phyloP scores from a whole-genome alignment of 208 protist species.

The Leishmania martiniquensis region DNA sequence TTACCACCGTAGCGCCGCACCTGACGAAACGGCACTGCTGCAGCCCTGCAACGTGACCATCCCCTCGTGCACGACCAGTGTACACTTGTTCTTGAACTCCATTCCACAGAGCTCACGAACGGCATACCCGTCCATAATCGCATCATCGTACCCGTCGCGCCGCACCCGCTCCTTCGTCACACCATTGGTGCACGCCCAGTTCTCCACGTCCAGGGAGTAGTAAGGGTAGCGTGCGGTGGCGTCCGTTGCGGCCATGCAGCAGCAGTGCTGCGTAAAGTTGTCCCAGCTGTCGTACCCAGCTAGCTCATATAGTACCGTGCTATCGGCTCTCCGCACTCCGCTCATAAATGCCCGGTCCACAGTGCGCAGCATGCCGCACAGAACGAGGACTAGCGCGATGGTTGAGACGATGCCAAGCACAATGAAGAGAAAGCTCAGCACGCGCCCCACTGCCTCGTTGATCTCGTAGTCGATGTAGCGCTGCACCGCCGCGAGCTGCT shows the following conservation, averaged over 20 bases:
- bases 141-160: conserved; percentile 38
- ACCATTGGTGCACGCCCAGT: conserved; percentile 77
- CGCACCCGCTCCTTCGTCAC: conserved; percentile 77
- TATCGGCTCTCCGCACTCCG: conserved; percentile 26
- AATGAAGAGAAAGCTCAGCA: conserved; percentile 57
- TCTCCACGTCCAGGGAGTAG: conserved; percentile 66
- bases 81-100: conserved; percentile 57
- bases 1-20: conserved; percentile 42
- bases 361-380: conserved; percentile 58
- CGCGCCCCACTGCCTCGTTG: conserved; percentile 34
- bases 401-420: conserved; percentile 46
- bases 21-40: conserved; percentile 7
- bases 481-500: conserved; percentile 49
- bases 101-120: conserved; percentile 74
- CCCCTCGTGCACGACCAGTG: conserved; percentile 20
- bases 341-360: conserved; percentile 41
- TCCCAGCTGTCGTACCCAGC: conserved; percentile 63
- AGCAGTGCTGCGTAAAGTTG: conserved; percentile 60
- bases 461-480: conserved; percentile 61
- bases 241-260: conserved; percentile 48
- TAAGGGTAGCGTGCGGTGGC: conserved; percentile 40
- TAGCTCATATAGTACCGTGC: conserved; percentile 35
- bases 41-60: conserved; percentile 29
- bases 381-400: conserved; percentile 44
- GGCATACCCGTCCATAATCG: conserved; percentile 43